A percentile compares a stretch with the other conserved stretches of the same genome.
Evolutionary conservation across 208 protist species (phyloP).

Genomic region (Tetramitus jugosus): DNA sequence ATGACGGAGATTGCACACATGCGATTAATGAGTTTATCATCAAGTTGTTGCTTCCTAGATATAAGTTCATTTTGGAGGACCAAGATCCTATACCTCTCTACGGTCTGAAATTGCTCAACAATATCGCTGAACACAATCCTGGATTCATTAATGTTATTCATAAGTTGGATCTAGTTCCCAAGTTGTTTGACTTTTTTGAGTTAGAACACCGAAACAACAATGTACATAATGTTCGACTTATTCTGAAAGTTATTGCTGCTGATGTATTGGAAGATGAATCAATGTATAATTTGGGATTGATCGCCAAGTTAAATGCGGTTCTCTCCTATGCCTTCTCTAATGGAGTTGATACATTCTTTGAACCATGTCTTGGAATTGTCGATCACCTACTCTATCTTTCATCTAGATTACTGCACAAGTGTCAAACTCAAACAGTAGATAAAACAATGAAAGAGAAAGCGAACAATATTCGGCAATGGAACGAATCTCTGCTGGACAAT

Average conservation of each 20-base stretch:
- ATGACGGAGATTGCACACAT: neutral
- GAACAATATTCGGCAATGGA: neutral
- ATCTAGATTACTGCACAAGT: neutral
- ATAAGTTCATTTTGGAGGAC: conserved; percentile 56
- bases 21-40: conserved; percentile 27
- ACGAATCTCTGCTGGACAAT: neutral
- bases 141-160: conserved; percentile 24
- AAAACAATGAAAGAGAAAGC: neutral
- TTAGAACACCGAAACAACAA: conserved; percentile 47
- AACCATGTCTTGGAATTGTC: conserved; percentile 30
- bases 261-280: neutral
- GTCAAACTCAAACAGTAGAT: neutral
- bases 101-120: conserved; percentile 61
- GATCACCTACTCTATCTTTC: neutral
- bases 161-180: conserved; percentile 41
- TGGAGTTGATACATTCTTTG: conserved; percentile 33
- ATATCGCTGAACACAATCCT: conserved; percentile 37
- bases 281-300: conserved; percentile 27
- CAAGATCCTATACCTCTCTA: conserved; percentile 65
- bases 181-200: conserved; percentile 44
- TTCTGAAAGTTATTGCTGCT: conserved; percentile 29
- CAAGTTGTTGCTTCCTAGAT: conserved; percentile 26
- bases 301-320: conserved; percentile 27
- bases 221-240: conserved; percentile 32
- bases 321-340: conserved; percentile 34